Evolutionary conservation across 495 filamentous ascomycete genomes (phyloP).

Genomic region (Saxophila tyrrhenica): DNA sequence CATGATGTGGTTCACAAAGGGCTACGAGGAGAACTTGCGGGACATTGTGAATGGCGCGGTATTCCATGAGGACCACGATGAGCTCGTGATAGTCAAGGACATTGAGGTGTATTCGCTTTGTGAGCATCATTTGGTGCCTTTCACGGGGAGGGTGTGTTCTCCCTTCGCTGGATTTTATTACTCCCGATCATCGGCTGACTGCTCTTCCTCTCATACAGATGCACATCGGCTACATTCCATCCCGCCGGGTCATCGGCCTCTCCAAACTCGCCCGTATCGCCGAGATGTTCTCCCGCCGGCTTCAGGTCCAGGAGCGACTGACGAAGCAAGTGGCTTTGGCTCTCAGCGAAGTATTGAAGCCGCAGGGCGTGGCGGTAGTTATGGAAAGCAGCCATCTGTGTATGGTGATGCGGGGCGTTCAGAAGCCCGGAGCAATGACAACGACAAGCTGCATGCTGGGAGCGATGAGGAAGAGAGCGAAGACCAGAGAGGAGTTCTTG

Average conservation of each 20-base stretch:
- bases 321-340: slow-evolving; percentile 95
- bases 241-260: slow-evolving; percentile 75
- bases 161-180: not conserved
- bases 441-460: slow-evolving; percentile 95
- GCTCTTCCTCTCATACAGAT: slow-evolving; percentile 42
- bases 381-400: slow-evolving; percentile 98
- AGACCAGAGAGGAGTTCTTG: slow-evolving; percentile 89
- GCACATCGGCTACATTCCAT: slow-evolving; percentile 97
- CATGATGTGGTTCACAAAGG: slow-evolving; percentile 98
- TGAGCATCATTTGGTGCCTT: slow-evolving; percentile 96
- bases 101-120: slow-evolving; percentile 94
- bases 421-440: slow-evolving; percentile 77
- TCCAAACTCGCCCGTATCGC: slow-evolving; percentile 92
- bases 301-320: slow-evolving; percentile 91
- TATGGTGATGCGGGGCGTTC: slow-evolving; percentile 93
- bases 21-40: slow-evolving; percentile 89
- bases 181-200: not conserved
- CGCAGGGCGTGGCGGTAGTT: slow-evolving; percentile 90
- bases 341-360: slow-evolving; percentile 81
- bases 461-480: slow-evolving; percentile 81
- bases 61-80: slow-evolving; percentile 94
- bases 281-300: slow-evolving; percentile 87
- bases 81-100: slow-evolving; percentile 94
- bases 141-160: slow-evolving; percentile 68
- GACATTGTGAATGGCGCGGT: slow-evolving; percentile 91